phyloP scores from a whole-genome alignment of 2,329 filamentous ascomycete genomes.

The Cladosporium velox region DNA sequence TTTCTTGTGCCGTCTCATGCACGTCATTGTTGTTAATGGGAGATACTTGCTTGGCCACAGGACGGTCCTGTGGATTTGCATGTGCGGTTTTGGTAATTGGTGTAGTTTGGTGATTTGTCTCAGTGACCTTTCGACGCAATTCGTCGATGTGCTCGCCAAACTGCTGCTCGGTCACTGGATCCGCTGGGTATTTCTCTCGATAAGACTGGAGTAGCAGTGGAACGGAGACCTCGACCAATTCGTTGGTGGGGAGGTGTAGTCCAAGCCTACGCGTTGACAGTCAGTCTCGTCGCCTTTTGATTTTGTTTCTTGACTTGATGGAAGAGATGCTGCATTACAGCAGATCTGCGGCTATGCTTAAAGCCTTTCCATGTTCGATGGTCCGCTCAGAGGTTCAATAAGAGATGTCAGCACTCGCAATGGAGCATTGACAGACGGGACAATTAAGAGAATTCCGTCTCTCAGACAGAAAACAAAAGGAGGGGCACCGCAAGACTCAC shows the following conservation, averaged over 20 bases:
- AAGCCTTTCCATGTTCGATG: not conserved
- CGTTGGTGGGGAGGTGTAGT: not conserved
- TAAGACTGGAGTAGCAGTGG: not conserved
- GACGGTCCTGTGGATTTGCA: not conserved
- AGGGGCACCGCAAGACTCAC: constrained; percentile 1
- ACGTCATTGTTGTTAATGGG: not conserved
- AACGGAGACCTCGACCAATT: not conserved
- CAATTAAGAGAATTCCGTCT: not conserved
- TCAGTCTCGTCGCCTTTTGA: constrained; percentile 1
- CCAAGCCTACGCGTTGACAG: constrained; percentile 4
- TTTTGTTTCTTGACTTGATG: not conserved
- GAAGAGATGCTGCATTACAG: not conserved
- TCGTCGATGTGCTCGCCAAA: not conserved
- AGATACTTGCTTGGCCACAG: not conserved
- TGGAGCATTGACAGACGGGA: not conserved
- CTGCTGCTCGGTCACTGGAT: not conserved
- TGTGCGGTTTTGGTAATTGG: not conserved
- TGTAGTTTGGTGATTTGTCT: not conserved
- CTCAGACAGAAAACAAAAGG: not conserved
- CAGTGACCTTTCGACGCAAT: not conserved
- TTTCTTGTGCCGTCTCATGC: not conserved
- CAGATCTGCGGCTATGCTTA: not conserved
- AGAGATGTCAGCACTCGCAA: constrained; percentile 2
- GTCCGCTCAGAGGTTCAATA: not conserved
- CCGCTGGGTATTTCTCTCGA: not conserved